phyloP scores from a whole-genome alignment of 116 monocot species.

The Iris pallida region DNA sequence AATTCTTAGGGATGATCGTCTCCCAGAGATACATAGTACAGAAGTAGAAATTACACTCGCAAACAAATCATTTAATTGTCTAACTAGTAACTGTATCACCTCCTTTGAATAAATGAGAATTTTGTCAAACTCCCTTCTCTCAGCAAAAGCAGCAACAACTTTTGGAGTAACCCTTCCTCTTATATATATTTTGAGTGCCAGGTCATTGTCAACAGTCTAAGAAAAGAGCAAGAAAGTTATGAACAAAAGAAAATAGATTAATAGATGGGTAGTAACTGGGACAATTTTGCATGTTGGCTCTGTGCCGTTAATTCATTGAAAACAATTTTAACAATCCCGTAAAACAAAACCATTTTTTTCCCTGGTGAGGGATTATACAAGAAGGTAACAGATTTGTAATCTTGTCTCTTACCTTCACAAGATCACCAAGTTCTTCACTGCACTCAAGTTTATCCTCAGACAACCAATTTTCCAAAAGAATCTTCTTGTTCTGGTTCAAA shows the following conservation, averaged over 20 bases:
- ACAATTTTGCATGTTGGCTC: neutral
- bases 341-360: neutral
- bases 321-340: neutral
- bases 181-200: conserved; percentile 86
- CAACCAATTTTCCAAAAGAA: conserved; percentile 84
- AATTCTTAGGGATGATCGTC: neutral
- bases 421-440: conserved; percentile 92
- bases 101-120: conserved; percentile 91
- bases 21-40: neutral
- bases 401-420: conserved; percentile 61
- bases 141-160: conserved; percentile 95
- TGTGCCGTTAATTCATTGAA: neutral
- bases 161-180: conserved; percentile 92
- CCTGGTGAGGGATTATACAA: too few relatives aligned
- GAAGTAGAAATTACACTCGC: neutral
- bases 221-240: conserved; percentile 12
- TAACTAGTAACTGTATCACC: conserved; percentile 20
- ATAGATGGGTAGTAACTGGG: neutral
- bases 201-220: conserved; percentile 89
- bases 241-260: neutral
- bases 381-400: neutral
- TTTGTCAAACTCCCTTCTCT: conserved; percentile 89
- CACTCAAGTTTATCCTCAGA: conserved; percentile 89
- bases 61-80: neutral
- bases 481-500: conserved; percentile 89